Conservation (phyloP, 179 eudicot genomes). For the Spinacia oleracea region DNA sequence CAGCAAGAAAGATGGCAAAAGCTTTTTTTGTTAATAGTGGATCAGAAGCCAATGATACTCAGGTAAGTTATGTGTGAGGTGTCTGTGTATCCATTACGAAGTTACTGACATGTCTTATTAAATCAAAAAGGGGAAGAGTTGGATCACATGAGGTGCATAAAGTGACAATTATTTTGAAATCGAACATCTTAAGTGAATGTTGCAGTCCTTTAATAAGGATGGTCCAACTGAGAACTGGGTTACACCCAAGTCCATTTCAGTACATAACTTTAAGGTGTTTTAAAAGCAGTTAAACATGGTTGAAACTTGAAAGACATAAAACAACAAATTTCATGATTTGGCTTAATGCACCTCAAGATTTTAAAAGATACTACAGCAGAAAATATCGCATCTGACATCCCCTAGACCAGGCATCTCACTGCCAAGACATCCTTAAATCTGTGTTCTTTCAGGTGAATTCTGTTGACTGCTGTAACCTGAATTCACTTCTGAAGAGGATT, state of each 20-base stretch:
- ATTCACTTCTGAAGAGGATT: not conserved
- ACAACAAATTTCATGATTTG: not conserved
- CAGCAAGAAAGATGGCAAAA: slow-evolving; percentile 77
- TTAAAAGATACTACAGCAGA: not conserved
- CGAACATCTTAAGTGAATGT: not conserved
- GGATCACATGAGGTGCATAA: not conserved
- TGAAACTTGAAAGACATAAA: not conserved
- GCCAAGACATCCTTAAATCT: not conserved
- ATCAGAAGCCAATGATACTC: slow-evolving; percentile 96
- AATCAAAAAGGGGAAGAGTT: not conserved
- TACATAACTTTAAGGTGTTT: not conserved
- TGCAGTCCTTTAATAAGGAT: not conserved
- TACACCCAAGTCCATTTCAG: not conserved
- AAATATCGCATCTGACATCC: not conserved
- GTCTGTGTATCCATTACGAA: not conserved
- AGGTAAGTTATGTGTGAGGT: slow-evolving; percentile 44
- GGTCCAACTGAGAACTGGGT: not conserved
- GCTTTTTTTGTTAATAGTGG: slow-evolving; percentile 95
- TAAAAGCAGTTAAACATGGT: not conserved
- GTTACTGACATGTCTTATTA: not conserved
- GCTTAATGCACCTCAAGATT: not conserved
- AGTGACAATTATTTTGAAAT: not conserved
- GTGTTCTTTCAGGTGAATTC: not conserved
- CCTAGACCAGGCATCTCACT: not conserved
- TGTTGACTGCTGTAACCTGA: no score